These are phyloP conservation scores for Trametes maxima DNA, from an alignment of 768 basidiomycete genomes.

Conservation along the genomic window DNA sequence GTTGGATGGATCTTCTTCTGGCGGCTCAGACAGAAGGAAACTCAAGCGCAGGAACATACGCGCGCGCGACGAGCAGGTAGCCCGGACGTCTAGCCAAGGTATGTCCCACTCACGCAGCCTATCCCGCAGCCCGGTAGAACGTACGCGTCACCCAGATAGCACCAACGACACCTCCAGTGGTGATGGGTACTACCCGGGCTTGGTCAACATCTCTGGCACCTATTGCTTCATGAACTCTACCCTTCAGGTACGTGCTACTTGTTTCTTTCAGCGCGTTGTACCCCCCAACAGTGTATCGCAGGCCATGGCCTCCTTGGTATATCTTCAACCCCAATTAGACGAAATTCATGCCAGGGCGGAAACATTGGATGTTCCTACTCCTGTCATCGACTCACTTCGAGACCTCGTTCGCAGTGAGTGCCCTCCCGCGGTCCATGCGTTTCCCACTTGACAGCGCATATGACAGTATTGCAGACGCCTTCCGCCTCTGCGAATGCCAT, in stretches of 20 bases:
- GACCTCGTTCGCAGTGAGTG: constrained; percentile 67
- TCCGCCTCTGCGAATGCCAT: constrained; percentile 58
- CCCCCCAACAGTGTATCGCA: constrained; percentile 31
- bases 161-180: constrained; percentile 22
- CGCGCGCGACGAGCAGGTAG: constrained; percentile 59
- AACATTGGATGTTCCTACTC: constrained; percentile 78
- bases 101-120: neutral
- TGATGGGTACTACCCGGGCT: constrained; percentile 76
- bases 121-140: neutral
- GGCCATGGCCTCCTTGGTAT: constrained; percentile 87
- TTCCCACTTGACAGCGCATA: constrained; percentile 13
- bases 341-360: constrained; percentile 76
- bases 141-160: neutral
- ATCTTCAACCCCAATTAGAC: constrained; percentile 80
- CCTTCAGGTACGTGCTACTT: constrained; percentile 64
- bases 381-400: constrained; percentile 80
- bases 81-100: constrained; percentile 31
- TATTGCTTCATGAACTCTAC: constrained; percentile 99
- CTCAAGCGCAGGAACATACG: constrained; percentile 52
- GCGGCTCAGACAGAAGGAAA: constrained; percentile 38
- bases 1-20: constrained; percentile 35
- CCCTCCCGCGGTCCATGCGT: constrained; percentile 1
- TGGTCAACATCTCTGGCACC: constrained; percentile 94
- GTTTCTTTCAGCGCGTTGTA: neutral
- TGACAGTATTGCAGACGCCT: constrained; percentile 66